Conservation (phyloP, 2,329 filamentous ascomycete genomes). For the Dactylellina drechsleri region DNA sequence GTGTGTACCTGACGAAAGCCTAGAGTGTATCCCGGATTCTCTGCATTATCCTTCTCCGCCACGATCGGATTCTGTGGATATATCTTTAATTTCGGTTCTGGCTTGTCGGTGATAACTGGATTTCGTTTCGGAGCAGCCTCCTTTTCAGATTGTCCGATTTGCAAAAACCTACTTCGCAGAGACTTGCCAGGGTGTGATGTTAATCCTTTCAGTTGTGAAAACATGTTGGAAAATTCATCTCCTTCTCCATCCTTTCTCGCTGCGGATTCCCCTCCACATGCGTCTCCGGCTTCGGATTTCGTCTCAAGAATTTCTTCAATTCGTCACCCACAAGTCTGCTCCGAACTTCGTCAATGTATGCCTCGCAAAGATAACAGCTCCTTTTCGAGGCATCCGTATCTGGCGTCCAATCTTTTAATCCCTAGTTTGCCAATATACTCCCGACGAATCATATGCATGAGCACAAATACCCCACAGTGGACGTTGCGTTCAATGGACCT, state of each 20-base stretch:
- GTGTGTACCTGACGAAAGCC: constrained; percentile 21
- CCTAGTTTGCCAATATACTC: not conserved
- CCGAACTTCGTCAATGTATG: constrained; percentile 17
- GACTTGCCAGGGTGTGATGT: constrained; percentile 31
- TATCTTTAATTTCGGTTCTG: not conserved
- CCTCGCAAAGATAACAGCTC: constrained; percentile 40
- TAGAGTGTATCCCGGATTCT: constrained; percentile 13
- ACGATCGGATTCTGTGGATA: not conserved
- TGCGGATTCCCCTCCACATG: not conserved
- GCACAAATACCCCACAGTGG: constrained; percentile 22
- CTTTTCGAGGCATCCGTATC: constrained; percentile 22
- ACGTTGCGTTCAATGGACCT: constrained; percentile 6
- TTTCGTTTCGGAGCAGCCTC: not conserved
- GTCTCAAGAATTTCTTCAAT: constrained; percentile 2
- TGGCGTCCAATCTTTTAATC: not conserved
- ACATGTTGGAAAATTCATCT: constrained; percentile 18
- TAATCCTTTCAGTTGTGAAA: constrained; percentile 33
- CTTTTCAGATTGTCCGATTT: not conserved
- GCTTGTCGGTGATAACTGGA: not conserved
- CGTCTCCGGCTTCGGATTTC: not conserved
- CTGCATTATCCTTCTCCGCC: not conserved
- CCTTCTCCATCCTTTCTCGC: not conserved
- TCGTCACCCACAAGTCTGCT: constrained; percentile 14
- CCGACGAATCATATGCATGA: constrained; percentile 9
- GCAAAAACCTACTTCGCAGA: constrained; percentile 24